Percentiles rank a stretch among this genome's conserved stretches.
These are phyloP conservation scores for Yarrowia sp. DNA, from an alignment of 805 yeast genomes.

Conservation along the genomic window DNA sequence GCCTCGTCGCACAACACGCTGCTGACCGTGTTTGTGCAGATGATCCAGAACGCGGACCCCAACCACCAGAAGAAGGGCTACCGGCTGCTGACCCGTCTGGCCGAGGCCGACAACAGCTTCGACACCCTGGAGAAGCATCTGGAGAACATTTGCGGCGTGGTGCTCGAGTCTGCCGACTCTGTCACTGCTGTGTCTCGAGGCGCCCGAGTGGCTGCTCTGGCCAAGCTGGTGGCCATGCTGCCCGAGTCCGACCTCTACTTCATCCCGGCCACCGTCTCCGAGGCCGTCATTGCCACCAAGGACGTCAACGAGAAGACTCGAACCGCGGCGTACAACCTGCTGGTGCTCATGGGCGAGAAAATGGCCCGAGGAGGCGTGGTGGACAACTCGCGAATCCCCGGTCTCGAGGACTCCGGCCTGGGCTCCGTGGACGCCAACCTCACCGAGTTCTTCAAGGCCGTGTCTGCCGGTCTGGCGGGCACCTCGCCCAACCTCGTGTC, in stretches of 20 bases:
- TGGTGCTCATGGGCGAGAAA: conserved; percentile 79
- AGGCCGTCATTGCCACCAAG: conserved; percentile 87
- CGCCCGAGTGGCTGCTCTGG: conserved; percentile 74
- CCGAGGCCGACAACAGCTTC: conserved; percentile 72
- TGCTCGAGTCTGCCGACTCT: conserved; percentile 55
- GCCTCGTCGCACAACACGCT: conserved; percentile 71
- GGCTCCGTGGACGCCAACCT: conserved; percentile 73
- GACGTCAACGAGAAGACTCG: conserved; percentile 93
- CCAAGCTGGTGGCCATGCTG: conserved; percentile 63
- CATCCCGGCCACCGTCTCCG: conserved; percentile 83
- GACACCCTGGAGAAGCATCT: conserved; percentile 61
- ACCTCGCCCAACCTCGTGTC: conserved; percentile 94
- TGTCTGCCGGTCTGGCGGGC: conserved; percentile 95
- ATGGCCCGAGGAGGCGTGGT: conserved; percentile 73
- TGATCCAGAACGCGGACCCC: conserved; percentile 61
- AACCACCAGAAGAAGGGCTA: conserved; percentile 88
- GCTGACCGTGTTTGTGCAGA: conserved; percentile 75
- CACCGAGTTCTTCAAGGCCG: conserved; percentile 87
- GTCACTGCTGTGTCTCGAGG: conserved; percentile 80
- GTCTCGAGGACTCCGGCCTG: conserved; percentile 61
- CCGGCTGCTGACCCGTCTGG: conserved; percentile 66
- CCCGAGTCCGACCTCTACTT: conserved; percentile 73
- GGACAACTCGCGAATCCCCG: conserved; percentile 69
- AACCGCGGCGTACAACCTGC: conserved; percentile 73
- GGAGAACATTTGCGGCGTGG: conserved; percentile 63